phyloP scores from a whole-genome alignment of 805 yeast species.

The Ogataea naganishii region DNA sequence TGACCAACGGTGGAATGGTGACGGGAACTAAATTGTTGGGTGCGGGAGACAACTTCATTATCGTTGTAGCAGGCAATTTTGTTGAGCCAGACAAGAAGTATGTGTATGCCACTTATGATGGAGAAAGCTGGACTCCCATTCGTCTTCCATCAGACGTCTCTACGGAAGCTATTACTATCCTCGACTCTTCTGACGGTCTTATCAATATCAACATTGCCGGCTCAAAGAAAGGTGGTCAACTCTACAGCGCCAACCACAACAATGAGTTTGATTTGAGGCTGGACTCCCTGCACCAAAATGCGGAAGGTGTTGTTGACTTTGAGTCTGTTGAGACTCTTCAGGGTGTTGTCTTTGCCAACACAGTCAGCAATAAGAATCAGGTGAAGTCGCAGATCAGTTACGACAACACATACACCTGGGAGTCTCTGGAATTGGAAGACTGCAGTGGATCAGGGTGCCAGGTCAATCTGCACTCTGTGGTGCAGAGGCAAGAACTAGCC shows the following conservation, averaged over 20 bases:
- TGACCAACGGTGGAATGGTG: conserved; percentile 24
- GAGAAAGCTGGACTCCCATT: conserved; percentile 24
- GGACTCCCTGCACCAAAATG: conserved; percentile 15
- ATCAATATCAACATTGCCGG: conserved; percentile 5
- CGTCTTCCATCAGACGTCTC: conserved; percentile 18
- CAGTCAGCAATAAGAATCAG: conserved; percentile 18
- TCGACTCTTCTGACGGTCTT: conserved; percentile 6
- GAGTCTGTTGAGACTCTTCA: conserved; percentile 35
- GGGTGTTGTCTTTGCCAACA: conserved; percentile 33
- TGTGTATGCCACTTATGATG: conserved; percentile 26
- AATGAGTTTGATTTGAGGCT: conserved; percentile 4
- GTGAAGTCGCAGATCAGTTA: conserved; percentile 7
- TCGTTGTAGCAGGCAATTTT: conserved; percentile 25
- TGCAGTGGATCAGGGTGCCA: conserved; percentile 7
- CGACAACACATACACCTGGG: conserved; percentile 12
- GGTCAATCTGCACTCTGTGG: conserved; percentile 26
- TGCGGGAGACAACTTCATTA: conserved; percentile 23
- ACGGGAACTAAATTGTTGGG: conserved; percentile 25
- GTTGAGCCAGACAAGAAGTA: conserved; percentile 10
- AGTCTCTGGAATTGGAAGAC: conserved; percentile 1
- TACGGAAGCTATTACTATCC: conserved; percentile 3
- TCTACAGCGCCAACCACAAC: conserved; percentile 2
- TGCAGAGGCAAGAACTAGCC: conserved; percentile 15
- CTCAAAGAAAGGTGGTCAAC: conserved; percentile 2
- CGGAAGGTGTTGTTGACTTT: conserved; percentile 31